Conservation (phyloP, 192 early-diverging fungal genomes). For the Chytriomyces sp. region DNA sequence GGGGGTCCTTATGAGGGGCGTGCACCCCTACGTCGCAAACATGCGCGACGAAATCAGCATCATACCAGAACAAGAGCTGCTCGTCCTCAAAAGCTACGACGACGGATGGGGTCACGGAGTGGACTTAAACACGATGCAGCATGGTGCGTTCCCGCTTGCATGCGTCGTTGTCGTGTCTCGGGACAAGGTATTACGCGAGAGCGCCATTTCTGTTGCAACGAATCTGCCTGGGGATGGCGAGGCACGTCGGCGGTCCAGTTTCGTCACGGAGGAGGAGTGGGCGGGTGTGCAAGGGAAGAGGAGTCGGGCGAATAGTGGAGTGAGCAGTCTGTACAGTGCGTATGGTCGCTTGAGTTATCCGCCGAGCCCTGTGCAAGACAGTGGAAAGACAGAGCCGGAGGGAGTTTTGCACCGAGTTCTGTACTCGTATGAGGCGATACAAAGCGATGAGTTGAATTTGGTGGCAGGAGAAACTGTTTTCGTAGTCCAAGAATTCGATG, state of each 20-base stretch:
- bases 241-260: no score
- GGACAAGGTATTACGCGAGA: no score
- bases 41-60: not conserved
- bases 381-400: not conserved
- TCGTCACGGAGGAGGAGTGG: no score
- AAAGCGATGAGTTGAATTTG: not conserved
- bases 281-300: no score
- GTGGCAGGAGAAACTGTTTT: not conserved
- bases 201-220: no score
- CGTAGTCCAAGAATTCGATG: not conserved
- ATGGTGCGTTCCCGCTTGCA: slow-evolving; percentile 54
- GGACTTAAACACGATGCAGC: slow-evolving; percentile 50
- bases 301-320: not conserved
- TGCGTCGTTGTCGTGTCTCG: slow-evolving; percentile 47
- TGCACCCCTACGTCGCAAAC: not conserved
- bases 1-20: not conserved
- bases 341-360: not conserved
- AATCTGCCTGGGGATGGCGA: no score
- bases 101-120: slow-evolving; percentile 57
- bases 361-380: not conserved
- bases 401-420: not conserved
- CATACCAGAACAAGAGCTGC: slow-evolving; percentile 40
- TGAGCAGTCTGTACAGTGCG: not conserved
- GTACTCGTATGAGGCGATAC: not conserved
- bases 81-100: slow-evolving; percentile 46